Conservation (phyloP, 2,329 filamentous ascomycete genomes). For the Colletotrichum tamarilloi region DNA sequence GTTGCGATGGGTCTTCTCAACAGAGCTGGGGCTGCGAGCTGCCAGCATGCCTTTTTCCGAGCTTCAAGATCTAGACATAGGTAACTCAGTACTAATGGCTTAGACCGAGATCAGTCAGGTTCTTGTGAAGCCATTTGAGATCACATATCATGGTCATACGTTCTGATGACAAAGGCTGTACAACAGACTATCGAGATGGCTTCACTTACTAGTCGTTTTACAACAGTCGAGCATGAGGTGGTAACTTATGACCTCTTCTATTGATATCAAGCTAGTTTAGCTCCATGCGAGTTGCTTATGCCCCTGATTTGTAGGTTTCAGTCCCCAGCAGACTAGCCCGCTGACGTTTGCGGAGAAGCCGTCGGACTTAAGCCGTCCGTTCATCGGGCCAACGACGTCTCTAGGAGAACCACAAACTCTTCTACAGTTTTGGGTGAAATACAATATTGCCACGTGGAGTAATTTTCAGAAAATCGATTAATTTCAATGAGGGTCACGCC, state of each 20-base stretch:
- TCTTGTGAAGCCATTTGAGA: too few species aligned
- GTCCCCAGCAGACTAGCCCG: background rate
- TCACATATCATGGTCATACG: background rate
- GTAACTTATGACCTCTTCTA: background rate
- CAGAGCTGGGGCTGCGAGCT: background rate
- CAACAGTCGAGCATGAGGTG: background rate
- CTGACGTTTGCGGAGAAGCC: background rate
- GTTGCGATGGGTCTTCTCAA: background rate
- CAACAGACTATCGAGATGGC: background rate
- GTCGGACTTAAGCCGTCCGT: background rate
- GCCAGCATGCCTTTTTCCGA: background rate
- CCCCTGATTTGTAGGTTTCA: background rate
- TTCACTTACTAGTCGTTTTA: background rate
- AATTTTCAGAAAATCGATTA: background rate
- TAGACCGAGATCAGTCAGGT: background rate
- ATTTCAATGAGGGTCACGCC: background rate
- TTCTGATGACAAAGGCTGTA: too few species aligned
- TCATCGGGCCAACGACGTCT: too few species aligned
- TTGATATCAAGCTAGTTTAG: background rate
- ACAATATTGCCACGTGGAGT: too few species aligned
- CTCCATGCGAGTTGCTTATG: background rate
- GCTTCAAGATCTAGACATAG: background rate
- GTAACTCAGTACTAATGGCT: background rate
- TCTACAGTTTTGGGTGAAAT: too few species aligned
- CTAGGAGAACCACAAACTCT: too few species aligned